These are phyloP conservation scores for Exobasidium cylindrosporum DNA, from an alignment of 1,284 basidiomycete species.

Conservation along the genomic window DNA sequence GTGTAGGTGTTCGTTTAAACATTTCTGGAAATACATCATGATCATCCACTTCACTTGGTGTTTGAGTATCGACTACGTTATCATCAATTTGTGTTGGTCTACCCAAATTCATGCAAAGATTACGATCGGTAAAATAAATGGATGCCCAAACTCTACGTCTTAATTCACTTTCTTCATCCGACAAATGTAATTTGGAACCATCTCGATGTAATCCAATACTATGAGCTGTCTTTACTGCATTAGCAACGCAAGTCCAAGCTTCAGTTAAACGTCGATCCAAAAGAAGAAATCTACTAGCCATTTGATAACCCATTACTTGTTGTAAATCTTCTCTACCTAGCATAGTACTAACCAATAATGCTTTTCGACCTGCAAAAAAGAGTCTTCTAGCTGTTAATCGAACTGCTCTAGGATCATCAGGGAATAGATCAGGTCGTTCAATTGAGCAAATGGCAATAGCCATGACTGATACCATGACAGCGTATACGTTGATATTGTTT, in stretches of 20 bases:
- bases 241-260: constrained; percentile 33
- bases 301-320: constrained; percentile 34
- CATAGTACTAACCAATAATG: constrained; percentile 22
- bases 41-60: constrained; percentile 11
- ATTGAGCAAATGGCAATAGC: constrained; percentile 27
- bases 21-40: constrained; percentile 28
- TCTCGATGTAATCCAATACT: constrained; percentile 51
- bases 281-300: constrained; percentile 40
- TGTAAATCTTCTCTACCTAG: constrained; percentile 31
- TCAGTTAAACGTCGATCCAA: constrained; percentile 43
- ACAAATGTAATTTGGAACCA: constrained; percentile 35
- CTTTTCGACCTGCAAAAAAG: constrained; percentile 16
- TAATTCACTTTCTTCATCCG: constrained; percentile 31
- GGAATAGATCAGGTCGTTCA: constrained; percentile 13
- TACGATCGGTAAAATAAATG: constrained; percentile 37
- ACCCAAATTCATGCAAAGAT: constrained; percentile 34
- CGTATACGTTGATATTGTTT: constrained; percentile 42
- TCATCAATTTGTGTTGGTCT: constrained; percentile 46
- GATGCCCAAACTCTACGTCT: constrained; percentile 43
- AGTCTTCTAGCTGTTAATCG: constrained; percentile 15
- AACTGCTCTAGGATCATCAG: constrained; percentile 9
- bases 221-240: constrained; percentile 34
- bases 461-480: constrained; percentile 35
- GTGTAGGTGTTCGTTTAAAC: constrained; percentile 35
- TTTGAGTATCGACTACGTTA: constrained; percentile 23